Evolutionary conservation across 768 basidiomycete species (phyloP), one percentile per base, ranked within the genome.

Genomic region (Neoboletus magnificus): DNA sequence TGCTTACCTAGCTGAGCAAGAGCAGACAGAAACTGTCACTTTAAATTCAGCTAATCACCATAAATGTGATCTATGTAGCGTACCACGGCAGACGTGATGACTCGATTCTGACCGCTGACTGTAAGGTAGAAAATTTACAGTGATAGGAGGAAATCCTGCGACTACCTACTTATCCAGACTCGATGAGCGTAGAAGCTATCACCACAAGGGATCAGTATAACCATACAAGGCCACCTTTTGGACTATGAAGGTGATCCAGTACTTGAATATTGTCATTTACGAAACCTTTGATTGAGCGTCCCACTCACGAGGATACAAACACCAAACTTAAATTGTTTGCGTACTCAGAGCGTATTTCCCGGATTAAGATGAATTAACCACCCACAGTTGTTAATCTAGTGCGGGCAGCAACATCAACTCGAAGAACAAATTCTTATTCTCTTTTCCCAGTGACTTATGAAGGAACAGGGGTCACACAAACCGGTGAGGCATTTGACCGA

Each of bases 1-100:
- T 8, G 23, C 60, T 52, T 45, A 65, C 60, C 30, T 11, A 65
- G 20, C 33, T 64, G 65, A 49, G 50, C 40, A 13, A 48, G 2
- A 15, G 62, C 30, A 4, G 12, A 29, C 12, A 64, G 15, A 22
- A 60, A 1, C 62, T 62, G 25, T 30, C 13, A 9, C 15, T 18
- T 30, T 47, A 13, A 25, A 5, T 11, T 66, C 33, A 64, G 48
- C 10, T 5, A 33, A 32, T 16, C 29, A 36, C 8, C 32, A 25
- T 3, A 18, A 30, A 39, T 20, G 3, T 1, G n/a, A 18, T 39
- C 37, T 20, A 39, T 11, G 5, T 20, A 4, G 11, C 37, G 20
- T 20, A 39, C 37, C 37, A 39, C 37, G 9, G 37, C 10, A 3
- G 37, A 39, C 20, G n/a, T 39, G 37, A 39, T 39, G 9, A 39